Conservation (phyloP, 176 grass and related monocot genomes). For the Zoysia pacifica region DNA sequence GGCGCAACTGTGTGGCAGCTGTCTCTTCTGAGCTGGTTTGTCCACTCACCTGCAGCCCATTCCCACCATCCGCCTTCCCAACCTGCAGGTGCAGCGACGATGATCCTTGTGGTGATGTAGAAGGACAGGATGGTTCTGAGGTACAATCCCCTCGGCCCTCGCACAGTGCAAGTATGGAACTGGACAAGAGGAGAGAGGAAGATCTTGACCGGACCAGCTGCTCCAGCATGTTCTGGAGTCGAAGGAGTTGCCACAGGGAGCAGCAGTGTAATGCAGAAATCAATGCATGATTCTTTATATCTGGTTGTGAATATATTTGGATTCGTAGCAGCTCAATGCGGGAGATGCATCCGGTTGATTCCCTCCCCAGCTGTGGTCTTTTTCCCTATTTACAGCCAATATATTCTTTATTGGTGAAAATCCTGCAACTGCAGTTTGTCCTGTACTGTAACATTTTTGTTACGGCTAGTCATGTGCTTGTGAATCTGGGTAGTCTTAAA, state of each 20-base stretch:
- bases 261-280: slow-evolving; percentile 95
- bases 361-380: slow-evolving; percentile 44
- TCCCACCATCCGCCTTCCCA: slow-evolving; percentile 63
- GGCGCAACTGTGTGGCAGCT: slow-evolving; percentile 68
- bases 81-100: slow-evolving; percentile 65
- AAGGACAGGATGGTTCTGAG: slow-evolving; percentile 47
- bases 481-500: slow-evolving; percentile 39
- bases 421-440: slow-evolving; percentile 24
- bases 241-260: slow-evolving; percentile 95
- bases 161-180: slow-evolving; percentile 38
- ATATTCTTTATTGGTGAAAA: slow-evolving; percentile 35
- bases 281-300: slow-evolving; percentile 57
- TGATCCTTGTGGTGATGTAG: slow-evolving; percentile 51
- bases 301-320: slow-evolving; percentile 53
- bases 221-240: slow-evolving; percentile 86
- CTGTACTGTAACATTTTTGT: slow-evolving; percentile 29
- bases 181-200: slow-evolving; percentile 63
- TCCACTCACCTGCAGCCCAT: slow-evolving; percentile 77
- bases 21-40: slow-evolving; percentile 86
- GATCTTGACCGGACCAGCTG: slow-evolving; percentile 67
- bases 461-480: slow-evolving; percentile 6
- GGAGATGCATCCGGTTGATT: slow-evolving; percentile 41
- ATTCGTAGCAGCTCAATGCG: slow-evolving; percentile 39
- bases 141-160: slow-evolving; percentile 52
- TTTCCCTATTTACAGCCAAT: slow-evolving; percentile 41